Conservation (phyloP, 768 basidiomycete genomes). For the Phylloporus sp. region DNA sequence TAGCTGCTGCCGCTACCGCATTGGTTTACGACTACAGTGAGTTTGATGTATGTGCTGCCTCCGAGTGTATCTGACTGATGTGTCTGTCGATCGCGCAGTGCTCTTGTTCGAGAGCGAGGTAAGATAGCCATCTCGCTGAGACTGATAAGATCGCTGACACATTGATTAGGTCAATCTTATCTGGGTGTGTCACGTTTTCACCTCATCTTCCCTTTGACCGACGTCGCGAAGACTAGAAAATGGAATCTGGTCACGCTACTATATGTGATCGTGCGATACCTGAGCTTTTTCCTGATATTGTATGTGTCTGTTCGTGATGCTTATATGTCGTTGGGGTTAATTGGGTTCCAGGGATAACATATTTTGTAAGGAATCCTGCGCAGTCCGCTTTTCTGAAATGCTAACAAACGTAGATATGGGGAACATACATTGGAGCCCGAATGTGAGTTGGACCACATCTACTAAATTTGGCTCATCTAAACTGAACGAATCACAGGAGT, state of each 20-base stretch:
- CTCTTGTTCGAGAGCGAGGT: constrained; percentile 12
- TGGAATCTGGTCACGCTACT: constrained; percentile 18
- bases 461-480: not conserved
- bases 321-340: not conserved
- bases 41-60: not conserved
- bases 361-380: constrained; percentile 7
- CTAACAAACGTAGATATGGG: constrained; percentile 9
- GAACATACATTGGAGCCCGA: constrained; percentile 3
- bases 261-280: constrained; percentile 18
- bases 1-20: constrained; percentile 9
- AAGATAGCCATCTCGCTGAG: not conserved
- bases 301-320: constrained; percentile 6
- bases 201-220: not conserved
- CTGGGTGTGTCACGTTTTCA: constrained; percentile 7
- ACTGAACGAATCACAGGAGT: constrained; percentile 7
- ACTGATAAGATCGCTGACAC: not conserved
- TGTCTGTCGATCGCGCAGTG: constrained; percentile 2
- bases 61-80: not conserved
- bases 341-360: constrained; percentile 1
- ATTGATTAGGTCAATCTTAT: constrained; percentile 14
- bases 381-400: not conserved
- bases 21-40: constrained; percentile 15
- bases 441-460: constrained; percentile 1
- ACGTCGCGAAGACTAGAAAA: constrained; percentile 8
- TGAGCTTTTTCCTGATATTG: constrained; percentile 13